Conservation (phyloP, 345 rosid genomes). For the Limnanthes douglasii region DNA sequence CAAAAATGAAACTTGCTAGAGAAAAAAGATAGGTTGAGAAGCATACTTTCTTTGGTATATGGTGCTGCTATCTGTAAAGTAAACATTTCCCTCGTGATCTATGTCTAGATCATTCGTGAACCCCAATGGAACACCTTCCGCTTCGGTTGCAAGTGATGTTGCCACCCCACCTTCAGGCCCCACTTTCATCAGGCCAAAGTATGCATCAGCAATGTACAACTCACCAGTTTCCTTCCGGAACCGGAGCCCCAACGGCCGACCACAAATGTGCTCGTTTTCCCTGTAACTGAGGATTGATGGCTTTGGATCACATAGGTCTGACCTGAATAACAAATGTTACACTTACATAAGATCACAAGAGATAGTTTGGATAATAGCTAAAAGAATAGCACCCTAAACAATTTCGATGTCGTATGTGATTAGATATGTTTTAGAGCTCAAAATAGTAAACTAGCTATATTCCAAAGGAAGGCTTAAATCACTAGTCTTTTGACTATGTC, state of each 20-base stretch:
- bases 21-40: too few species aligned
- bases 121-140: slow-evolving; percentile 61
- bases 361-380: not conserved
- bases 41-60: slow-evolving; percentile 60
- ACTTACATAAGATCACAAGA: not conserved
- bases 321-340: slow-evolving; percentile 19
- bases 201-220: slow-evolving; percentile 87
- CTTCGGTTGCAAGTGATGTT: slow-evolving; percentile 48
- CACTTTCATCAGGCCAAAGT: slow-evolving; percentile 79
- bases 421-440: too few species aligned
- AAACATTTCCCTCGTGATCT: slow-evolving; percentile 71
- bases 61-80: slow-evolving; percentile 86
- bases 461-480: too few species aligned
- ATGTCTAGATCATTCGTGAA: slow-evolving; percentile 90
- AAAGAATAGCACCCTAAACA: too few species aligned
- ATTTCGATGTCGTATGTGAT: too few species aligned
- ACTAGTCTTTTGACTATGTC: not conserved
- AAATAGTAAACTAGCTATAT: too few species aligned
- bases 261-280: slow-evolving; percentile 85
- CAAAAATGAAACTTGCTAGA: too few species aligned
- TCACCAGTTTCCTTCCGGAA: slow-evolving; percentile 71
- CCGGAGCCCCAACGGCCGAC: slow-evolving; percentile 86
- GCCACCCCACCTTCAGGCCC: slow-evolving; percentile 93
- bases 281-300: slow-evolving; percentile 44
- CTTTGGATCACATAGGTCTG: slow-evolving; percentile 60